A percentile compares a stretch with the other conserved stretches of the same genome.
phyloP scores from a whole-genome alignment of 306 rosid genomes.

The Lathyrus sativus region DNA sequence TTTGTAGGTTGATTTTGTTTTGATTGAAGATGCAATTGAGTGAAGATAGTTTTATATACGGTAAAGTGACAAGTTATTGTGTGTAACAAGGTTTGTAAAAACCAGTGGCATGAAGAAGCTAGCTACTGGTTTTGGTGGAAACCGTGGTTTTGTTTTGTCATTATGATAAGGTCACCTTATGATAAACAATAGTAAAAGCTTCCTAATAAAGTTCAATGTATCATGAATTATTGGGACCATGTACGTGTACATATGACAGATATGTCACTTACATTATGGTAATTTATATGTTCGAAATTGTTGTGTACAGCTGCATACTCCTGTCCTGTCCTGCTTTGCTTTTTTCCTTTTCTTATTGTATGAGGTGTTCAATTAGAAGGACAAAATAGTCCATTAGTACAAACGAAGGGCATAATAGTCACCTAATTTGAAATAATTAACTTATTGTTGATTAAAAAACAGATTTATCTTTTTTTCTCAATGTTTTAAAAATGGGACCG shows the following conservation, averaged over 20 bases:
- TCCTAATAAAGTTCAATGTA: slow-evolving; percentile 15
- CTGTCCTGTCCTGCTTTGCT: no score
- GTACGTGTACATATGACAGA: slow-evolving; percentile 12
- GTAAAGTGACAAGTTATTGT: slow-evolving; percentile 11
- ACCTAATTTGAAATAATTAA: no score
- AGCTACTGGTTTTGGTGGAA: slow-evolving; percentile 36
- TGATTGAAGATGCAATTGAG: slow-evolving; percentile 23
- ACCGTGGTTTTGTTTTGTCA: slow-evolving; percentile 25
- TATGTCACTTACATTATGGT: background rate
- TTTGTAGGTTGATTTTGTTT: background rate
- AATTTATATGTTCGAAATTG: background rate
- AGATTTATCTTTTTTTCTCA: no score
- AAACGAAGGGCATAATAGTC: no score
- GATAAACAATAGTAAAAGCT: background rate
- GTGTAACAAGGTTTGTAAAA: slow-evolving; percentile 7
- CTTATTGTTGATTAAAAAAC: no score
- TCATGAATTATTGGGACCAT: slow-evolving; percentile 27
- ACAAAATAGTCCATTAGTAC: no score
- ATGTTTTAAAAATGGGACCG: no score
- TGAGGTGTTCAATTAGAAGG: no score
- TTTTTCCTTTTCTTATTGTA: no score
- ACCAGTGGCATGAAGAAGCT: slow-evolving; percentile 26
- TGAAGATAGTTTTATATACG: background rate
- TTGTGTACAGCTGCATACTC: no score
- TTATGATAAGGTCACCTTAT: no score